Percentiles rank a stretch among this genome's conserved stretches.
Conservation (phyloP, 2,329 filamentous ascomycete genomes). For the Colletotrichum nymphaeae region DNA sequence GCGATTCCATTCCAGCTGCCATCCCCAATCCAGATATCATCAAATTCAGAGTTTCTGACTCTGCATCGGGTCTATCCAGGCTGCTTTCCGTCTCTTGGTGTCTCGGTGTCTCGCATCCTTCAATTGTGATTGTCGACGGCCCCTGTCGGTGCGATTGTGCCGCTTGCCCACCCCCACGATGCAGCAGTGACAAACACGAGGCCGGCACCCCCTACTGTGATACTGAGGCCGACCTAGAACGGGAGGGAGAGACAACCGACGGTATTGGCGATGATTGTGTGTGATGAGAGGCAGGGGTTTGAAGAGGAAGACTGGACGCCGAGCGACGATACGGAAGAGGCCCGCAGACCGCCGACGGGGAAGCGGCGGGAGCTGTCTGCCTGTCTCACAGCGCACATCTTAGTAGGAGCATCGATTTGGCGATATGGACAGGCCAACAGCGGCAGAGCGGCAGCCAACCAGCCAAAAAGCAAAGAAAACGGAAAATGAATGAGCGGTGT, state of each 20-base stretch:
- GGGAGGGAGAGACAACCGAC: not conserved
- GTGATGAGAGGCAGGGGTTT: not conserved
- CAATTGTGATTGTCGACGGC: not conserved
- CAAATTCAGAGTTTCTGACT: constrained; percentile 2
- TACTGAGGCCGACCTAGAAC: not conserved
- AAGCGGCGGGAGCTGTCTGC: constrained; percentile 23
- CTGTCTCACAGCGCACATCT: not conserved
- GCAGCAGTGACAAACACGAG: constrained; percentile 23
- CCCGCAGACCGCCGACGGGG: constrained; percentile 25
- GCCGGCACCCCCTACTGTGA: not conserved
- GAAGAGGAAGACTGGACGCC: not conserved
- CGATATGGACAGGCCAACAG: not conserved
- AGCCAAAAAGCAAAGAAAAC: constrained; percentile 11
- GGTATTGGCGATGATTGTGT: not conserved
- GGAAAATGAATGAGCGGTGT: constrained; percentile 35
- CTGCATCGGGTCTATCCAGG: not conserved
- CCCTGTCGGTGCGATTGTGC: constrained; percentile 1
- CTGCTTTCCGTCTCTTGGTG: not conserved
- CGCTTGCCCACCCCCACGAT: constrained; percentile 21
- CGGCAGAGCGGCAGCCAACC: constrained; percentile 11
- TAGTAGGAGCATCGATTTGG: not conserved
- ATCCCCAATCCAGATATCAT: not conserved
- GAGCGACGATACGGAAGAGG: not conserved
- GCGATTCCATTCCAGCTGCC: constrained; percentile 22
- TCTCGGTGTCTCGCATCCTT: not conserved